These are phyloP conservation scores for Populus davidiana DNA, from an alignment of 345 rosid genomes.

Conservation along the genomic window DNA sequence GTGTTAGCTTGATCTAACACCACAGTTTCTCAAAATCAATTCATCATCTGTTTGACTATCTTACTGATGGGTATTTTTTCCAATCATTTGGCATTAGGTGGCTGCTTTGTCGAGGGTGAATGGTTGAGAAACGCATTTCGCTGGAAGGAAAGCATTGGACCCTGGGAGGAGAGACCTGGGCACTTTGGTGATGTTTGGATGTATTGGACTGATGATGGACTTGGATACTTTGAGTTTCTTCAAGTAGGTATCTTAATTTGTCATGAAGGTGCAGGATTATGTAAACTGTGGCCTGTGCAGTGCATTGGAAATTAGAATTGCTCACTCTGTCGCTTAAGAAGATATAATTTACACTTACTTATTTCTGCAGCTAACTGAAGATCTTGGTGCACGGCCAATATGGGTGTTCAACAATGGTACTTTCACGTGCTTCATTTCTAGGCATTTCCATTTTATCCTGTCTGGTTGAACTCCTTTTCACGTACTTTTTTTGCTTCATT, in stretches of 20 bases:
- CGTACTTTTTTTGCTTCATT: constrained; percentile 11
- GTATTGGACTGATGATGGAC: constrained; percentile 97
- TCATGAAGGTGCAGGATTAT: not conserved
- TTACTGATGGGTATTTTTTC: not conserved
- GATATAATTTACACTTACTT: constrained; percentile 13
- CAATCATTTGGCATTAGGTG: constrained; percentile 50
- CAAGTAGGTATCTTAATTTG: constrained; percentile 46
- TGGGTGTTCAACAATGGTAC: constrained; percentile 98
- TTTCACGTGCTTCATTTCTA: constrained; percentile 1
- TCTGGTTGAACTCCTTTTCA: constrained; percentile 6
- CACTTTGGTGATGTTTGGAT: constrained; percentile 97
- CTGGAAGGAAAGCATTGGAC: constrained; percentile 89
- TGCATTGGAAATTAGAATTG: constrained; percentile 6
- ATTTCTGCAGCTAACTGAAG: constrained; percentile 74
- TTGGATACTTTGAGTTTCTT: constrained; percentile 83
- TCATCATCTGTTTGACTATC: not conserved
- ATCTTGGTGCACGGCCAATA: constrained; percentile 72
- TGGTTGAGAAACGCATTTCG: constrained; percentile 95
- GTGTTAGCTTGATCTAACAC: not conserved
- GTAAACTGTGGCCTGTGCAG: not conserved
- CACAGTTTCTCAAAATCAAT: not conserved
- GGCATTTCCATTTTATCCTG: not conserved
- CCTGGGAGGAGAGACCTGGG: constrained; percentile 99
- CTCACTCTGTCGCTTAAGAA: not conserved
- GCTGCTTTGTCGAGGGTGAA: constrained; percentile 95